Evolutionary conservation across 2,329 filamentous ascomycete species (phyloP), one percentile per base, ranked within the genome.

Genomic region (Cladorrhinum sp.): DNA sequence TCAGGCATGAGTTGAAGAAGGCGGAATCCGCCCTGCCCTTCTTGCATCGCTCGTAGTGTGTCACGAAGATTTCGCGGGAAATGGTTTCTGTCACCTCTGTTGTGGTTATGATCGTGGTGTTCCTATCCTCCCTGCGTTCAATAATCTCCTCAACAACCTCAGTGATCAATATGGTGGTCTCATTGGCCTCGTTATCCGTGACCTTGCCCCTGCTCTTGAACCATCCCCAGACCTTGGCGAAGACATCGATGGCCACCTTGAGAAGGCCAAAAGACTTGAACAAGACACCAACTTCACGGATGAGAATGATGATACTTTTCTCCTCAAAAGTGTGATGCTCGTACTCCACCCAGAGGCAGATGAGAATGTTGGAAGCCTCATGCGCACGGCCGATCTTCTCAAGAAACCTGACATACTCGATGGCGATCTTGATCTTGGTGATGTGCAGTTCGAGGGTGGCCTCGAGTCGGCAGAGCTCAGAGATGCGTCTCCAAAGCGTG

Each of bases 281-380:
- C 1, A 73, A 59, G 0, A 69, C 62, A 20, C 73, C 75, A 3
- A 77, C 69, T 52, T 77, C 72, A 46, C 69, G 69, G 50, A 77
- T 70, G 56, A 70, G 72, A 33, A 75, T 61, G n/a, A 75, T 68
- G 12, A 76, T 68, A 1, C 66, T 56, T 65, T 74, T 67, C 0
- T 70, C 66, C 55, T 74, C 71, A n/a, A 72, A 73, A 1, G 55
- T 61, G 55, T 72, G 64, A 59, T 76, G 66, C 64, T 77, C 73
- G 42, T 76, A 77, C 66, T 77, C 76, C 1, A 72, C 72, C 75
- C 75, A 77, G 6, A 78, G 64, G 30, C 73, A 75, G 30, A 76
- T 72, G 57, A 77, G 68, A 9, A 78, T 75, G 52, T 72, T 77
- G 36, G 67, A 69, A 2, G 76, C 74, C 56, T 78, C 76, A 23